Evolutionary conservation across 2,329 filamentous ascomycete genomes (phyloP).

Genomic region (Pseudogymnoascus sp.): DNA sequence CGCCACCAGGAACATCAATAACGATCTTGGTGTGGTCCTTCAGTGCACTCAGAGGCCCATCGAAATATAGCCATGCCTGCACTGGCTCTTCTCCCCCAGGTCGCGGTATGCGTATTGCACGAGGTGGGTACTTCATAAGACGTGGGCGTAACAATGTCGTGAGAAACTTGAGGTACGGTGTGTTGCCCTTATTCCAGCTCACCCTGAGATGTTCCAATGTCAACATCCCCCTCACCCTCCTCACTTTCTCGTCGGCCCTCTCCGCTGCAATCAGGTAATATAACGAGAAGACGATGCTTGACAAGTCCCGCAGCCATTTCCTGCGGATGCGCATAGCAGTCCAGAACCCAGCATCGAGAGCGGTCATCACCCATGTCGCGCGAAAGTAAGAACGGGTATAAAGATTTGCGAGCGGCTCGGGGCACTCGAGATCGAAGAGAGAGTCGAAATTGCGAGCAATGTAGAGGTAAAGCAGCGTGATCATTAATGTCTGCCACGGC

Average conservation of each 20-base stretch:
- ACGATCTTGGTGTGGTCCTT: slow-evolving; percentile 71
- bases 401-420: slow-evolving; percentile 88
- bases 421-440: slow-evolving; percentile 80
- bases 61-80: slow-evolving; percentile 86
- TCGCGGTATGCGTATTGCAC: slow-evolving; percentile 75
- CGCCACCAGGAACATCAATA: slow-evolving; percentile 85
- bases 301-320: slow-evolving; percentile 74
- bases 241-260: slow-evolving; percentile 91
- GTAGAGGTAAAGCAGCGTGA: slow-evolving; percentile 88
- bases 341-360: slow-evolving; percentile 95
- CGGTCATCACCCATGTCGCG: slow-evolving; percentile 93
- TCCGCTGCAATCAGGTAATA: slow-evolving; percentile 94
- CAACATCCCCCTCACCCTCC: slow-evolving; percentile 77
- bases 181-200: slow-evolving; percentile 91
- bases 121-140: slow-evolving; percentile 72
- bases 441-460: slow-evolving; percentile 89
- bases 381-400: slow-evolving; percentile 91
- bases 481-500: slow-evolving; percentile 79
- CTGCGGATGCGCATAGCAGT: slow-evolving; percentile 86
- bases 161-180: slow-evolving; percentile 72
- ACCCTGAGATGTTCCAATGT: slow-evolving; percentile 88
- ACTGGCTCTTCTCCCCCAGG: slow-evolving; percentile 75
- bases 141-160: slow-evolving; percentile 68
- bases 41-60: slow-evolving; percentile 73
- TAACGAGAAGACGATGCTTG: slow-evolving; percentile 73